phyloP scores from a whole-genome alignment of 2,329 filamentous ascomycete genomes.

The Nothophaeocryptopus gaeumannii region DNA sequence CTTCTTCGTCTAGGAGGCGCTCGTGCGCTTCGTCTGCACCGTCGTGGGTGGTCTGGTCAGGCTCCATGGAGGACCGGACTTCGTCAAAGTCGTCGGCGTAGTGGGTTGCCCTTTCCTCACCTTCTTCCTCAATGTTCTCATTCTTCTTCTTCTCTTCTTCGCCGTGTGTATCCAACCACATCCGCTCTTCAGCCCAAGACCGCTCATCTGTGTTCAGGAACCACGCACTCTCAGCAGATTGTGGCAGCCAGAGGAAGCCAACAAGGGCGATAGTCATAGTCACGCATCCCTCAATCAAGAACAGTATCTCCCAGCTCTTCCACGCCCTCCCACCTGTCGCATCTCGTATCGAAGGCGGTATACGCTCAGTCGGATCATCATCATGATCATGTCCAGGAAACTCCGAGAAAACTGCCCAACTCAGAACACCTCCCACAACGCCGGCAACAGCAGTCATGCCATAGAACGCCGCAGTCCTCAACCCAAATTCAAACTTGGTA shows the following conservation, averaged over 20 bases:
- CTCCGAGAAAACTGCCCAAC: constrained; percentile 49
- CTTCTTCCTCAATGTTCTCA: constrained; percentile 3
- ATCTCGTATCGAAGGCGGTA: constrained; percentile 12
- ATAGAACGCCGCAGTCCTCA: constrained; percentile 55
- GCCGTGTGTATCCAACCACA: constrained; percentile 32
- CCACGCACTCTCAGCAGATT: constrained; percentile 51
- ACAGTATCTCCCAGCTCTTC: constrained; percentile 52
- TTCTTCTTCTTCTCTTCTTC: constrained; percentile 2
- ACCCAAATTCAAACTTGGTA: constrained; percentile 56
- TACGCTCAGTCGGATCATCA: constrained; percentile 1
- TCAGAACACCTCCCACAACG: constrained; percentile 55
- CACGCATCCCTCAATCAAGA: constrained; percentile 48
- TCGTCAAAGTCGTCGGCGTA: no score
- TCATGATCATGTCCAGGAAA: constrained; percentile 31
- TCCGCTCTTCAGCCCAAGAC: constrained; percentile 47
- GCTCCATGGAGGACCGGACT: no score
- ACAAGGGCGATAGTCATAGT: constrained; percentile 47
- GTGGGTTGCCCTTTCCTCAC: neutral
- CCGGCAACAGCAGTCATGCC: constrained; percentile 57
- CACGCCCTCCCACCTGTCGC: constrained; percentile 27
- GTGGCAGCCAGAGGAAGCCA: constrained; percentile 52
- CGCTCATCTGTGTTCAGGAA: constrained; percentile 49
- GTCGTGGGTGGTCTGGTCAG: neutral
- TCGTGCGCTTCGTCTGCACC: constrained; percentile 18
- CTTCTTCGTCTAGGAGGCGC: constrained; percentile 21